Evolutionary conservation across 1,139 yeast genomes (phyloP).

Genomic region (Sugiyamaella pinicola): DNA sequence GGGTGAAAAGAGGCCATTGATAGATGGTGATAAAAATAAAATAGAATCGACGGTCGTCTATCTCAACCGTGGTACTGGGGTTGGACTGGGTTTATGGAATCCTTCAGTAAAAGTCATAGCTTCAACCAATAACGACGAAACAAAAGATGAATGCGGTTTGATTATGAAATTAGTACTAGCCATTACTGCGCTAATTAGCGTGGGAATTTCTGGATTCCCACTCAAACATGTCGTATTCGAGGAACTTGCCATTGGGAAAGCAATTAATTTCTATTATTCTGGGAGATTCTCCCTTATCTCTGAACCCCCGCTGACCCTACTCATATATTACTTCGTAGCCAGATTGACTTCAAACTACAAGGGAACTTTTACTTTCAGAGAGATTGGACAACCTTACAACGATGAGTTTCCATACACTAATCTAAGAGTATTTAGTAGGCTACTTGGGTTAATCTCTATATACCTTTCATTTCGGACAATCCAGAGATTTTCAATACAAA

Average conservation of each 20-base stretch:
- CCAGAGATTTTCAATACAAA: not conserved
- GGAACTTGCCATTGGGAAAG: conserved; percentile 58
- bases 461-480: not conserved
- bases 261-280: conserved; percentile 53
- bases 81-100: conserved; percentile 11
- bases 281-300: conserved; percentile 60
- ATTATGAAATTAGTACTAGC: not conserved
- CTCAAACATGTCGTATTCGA: conserved; percentile 51
- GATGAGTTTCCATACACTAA: conserved; percentile 45
- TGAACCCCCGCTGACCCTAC: conserved; percentile 62
- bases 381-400: conserved; percentile 42
- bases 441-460: conserved; percentile 2
- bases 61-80: conserved; percentile 9
- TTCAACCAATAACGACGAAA: not conserved
- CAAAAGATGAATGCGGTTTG: not conserved
- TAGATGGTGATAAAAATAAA: not conserved
- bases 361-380: conserved; percentile 43
- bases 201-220: not conserved
- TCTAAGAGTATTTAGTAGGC: not conserved
- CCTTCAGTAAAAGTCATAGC: conserved; percentile 1
- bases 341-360: conserved; percentile 48
- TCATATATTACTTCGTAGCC: conserved; percentile 49
- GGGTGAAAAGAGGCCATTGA: not conserved
- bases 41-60: not conserved
- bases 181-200: not conserved